Base-by-base conservation (phyloP, 2,329 filamentous ascomycete genomes). In the Cladosporium austrohemisphaericum region DNA sequence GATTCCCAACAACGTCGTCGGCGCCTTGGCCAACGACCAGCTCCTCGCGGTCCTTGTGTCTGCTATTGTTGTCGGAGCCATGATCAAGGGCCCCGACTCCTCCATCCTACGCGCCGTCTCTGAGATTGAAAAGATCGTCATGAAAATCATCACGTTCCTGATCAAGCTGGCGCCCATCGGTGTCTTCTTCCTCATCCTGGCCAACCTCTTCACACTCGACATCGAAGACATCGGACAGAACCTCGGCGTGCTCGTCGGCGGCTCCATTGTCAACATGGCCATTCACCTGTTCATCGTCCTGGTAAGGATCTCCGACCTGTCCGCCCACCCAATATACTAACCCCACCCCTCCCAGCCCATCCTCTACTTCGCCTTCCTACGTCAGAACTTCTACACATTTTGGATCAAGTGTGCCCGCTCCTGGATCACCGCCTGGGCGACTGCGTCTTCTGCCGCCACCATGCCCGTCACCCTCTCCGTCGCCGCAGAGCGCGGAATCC, bases 371-470 rank as follows among this genome's bases (percentile, higher is more conserved):
- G 35, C 32, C 16, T 63, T 76, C 48, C 69, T 67, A 1, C 63
- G 72, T 41, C 59, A 63, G 51, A 79, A 79, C 55, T 74, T 75
- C 0, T 79, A 75, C 47, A 48, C 65, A 0, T 67, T 71, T 56
- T 78, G 76, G 75, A 14, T 75, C 51, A 72, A 69, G 51, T 71
- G 69, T 52, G 74, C 73, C 2, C 73, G 72, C 0, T 75, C 76
- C 0, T 79, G 76, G 76, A 66, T 78, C 43, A 78, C 76, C 1
- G 76, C 75, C 1, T 79, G 76, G 76, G 76, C 76, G 31, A 73
- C 75, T 9, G 75, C 76, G 1, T 77, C 74, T 1, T 76, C 73
- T 2, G 76, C 76, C 10, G 76, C 75, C 5, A 79, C 76, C 1
- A 64, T 79, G 18, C 71, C 76, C 0, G 70, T 78, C 11, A 77